Evolutionary conservation across 2,329 filamentous ascomycete genomes (phyloP).

Genomic region (Colletotrichum sp.): DNA sequence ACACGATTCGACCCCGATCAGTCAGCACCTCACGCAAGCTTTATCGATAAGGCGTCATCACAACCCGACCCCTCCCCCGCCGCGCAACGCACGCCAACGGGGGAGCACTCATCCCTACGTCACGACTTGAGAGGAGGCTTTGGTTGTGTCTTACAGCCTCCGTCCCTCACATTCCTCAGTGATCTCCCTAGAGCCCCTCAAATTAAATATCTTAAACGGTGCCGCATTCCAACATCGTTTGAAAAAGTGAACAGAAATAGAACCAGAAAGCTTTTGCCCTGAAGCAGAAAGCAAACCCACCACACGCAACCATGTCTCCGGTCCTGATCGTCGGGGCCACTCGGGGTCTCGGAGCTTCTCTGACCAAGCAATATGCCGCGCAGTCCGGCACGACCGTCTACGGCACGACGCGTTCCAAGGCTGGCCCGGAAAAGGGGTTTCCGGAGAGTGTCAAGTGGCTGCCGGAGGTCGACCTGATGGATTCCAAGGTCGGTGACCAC

Average conservation of each 20-base stretch:
- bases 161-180: not conserved
- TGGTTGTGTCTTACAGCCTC: not conserved
- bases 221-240: slow-evolving; percentile 15
- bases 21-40: slow-evolving; percentile 8
- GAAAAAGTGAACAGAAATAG: slow-evolving; percentile 1
- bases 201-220: not conserved
- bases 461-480: slow-evolving; percentile 59
- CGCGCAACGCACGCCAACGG: not conserved
- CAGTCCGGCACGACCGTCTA: slow-evolving; percentile 55
- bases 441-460: slow-evolving; percentile 59
- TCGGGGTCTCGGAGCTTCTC: slow-evolving; percentile 68
- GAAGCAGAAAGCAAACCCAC: not conserved
- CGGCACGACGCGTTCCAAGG: slow-evolving; percentile 60
- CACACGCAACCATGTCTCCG: slow-evolving; percentile 41
- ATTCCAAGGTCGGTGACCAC: slow-evolving; percentile 50
- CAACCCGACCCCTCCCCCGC: not conserved
- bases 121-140: not conserved
- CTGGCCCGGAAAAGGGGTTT: slow-evolving; percentile 43
- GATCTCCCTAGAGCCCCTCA: not conserved
- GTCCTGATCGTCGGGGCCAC: slow-evolving; percentile 72
- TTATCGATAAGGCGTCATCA: slow-evolving; percentile 20
- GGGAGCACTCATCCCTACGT: not conserved
- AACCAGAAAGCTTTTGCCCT: not conserved
- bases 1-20: not conserved
- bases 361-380: slow-evolving; percentile 63